phyloP scores from a whole-genome alignment of 2,329 filamentous ascomycete genomes.

The Geosmithia flava region DNA sequence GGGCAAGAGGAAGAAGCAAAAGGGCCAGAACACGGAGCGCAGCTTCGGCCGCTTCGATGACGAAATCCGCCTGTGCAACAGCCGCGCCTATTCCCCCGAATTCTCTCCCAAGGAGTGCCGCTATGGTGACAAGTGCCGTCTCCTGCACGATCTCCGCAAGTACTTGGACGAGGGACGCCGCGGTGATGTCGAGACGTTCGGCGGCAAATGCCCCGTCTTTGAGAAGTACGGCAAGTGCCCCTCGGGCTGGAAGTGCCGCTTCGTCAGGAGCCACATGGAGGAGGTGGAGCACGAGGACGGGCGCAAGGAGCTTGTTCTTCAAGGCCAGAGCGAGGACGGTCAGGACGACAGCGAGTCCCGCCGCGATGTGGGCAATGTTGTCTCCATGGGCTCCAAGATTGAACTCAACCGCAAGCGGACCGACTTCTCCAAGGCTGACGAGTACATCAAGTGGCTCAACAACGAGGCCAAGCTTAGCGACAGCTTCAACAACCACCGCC shows the following conservation, averaged over 20 bases:
- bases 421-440: conserved; percentile 59
- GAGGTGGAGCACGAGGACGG: conserved; percentile 72
- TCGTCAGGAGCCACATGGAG: conserved; percentile 74
- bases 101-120: conserved; percentile 70
- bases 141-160: conserved; percentile 71
- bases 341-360: conserved; percentile 33
- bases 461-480: conserved; percentile 35
- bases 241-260: conserved; percentile 89
- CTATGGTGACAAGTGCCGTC: conserved; percentile 70
- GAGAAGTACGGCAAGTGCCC: conserved; percentile 64
- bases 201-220: conserved; percentile 71
- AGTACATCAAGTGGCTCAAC: conserved; percentile 68
- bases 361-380: conserved; percentile 63
- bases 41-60: conserved; percentile 73
- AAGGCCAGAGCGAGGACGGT: conserved; percentile 17
- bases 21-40: conserved; percentile 68
- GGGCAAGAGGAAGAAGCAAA: conserved; percentile 27
- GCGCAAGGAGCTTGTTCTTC: conserved; percentile 65
- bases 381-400: conserved; percentile 58
- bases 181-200: conserved; percentile 56
- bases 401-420: conserved; percentile 62
- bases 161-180: conserved; percentile 77
- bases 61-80: conserved; percentile 64
- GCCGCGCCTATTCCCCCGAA: conserved; percentile 57
- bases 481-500: conserved; percentile 24